These are phyloP conservation scores for Lachnellula subtilissima DNA, from an alignment of 2,329 filamentous ascomycete species.

Conservation along the genomic window DNA sequence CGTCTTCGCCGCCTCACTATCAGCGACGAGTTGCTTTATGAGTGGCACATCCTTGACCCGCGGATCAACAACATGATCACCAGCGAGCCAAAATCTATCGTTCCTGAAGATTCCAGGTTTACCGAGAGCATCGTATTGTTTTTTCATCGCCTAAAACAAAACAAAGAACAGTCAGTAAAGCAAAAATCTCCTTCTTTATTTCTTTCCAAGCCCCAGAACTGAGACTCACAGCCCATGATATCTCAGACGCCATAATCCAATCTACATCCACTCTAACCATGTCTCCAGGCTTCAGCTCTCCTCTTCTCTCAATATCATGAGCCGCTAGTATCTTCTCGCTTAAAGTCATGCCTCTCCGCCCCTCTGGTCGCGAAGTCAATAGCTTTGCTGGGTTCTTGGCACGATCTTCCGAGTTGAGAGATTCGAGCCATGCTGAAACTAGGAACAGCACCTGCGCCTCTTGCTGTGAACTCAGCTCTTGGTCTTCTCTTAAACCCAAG, in stretches of 20 bases:
- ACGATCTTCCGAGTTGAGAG: slow-evolving; percentile 3
- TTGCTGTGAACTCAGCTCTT: too few species aligned
- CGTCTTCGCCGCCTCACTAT: slow-evolving; percentile 34
- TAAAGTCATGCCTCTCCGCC: slow-evolving; percentile 36
- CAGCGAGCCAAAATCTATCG: slow-evolving; percentile 46
- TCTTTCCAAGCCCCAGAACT: slow-evolving; percentile 8
- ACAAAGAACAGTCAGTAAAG: neutral
- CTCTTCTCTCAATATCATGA: slow-evolving; percentile 33
- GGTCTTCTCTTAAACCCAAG: too few species aligned
- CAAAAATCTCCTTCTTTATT: slow-evolving; percentile 1
- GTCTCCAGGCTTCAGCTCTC: slow-evolving; percentile 33
- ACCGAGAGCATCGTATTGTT: slow-evolving; percentile 31
- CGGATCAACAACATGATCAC: slow-evolving; percentile 45
- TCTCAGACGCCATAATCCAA: slow-evolving; percentile 43
- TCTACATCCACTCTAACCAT: slow-evolving; percentile 40
- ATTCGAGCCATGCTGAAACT: slow-evolving; percentile 5
- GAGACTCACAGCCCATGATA: slow-evolving; percentile 33
- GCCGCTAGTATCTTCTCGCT: slow-evolving; percentile 44
- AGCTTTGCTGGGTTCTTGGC: neutral
- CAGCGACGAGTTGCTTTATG: slow-evolving; percentile 35
- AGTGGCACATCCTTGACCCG: slow-evolving; percentile 34
- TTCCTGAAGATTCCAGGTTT: slow-evolving; percentile 40
- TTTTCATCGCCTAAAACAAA: slow-evolving; percentile 33
- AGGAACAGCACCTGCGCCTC: too few species aligned
- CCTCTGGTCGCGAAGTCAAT: neutral